Conservation (phyloP, 306 rosid species). For the Sicyos baderoa region DNA sequence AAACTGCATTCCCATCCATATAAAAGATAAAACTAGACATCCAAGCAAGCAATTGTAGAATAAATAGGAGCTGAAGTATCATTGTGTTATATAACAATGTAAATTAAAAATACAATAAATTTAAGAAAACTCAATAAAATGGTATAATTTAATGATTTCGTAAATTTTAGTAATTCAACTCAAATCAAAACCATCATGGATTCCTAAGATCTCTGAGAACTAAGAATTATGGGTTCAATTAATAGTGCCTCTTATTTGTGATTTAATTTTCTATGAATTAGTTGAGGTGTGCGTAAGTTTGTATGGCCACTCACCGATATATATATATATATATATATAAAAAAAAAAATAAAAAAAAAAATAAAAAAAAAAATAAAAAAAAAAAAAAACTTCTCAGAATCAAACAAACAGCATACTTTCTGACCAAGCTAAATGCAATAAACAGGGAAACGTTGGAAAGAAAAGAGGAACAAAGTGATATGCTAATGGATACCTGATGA, state of each 20-base stretch:
- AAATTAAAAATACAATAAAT: background rate
- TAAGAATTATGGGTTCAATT: too few relatives aligned
- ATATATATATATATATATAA: too few relatives aligned
- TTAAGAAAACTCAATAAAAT: background rate
- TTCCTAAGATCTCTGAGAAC: too few relatives aligned
- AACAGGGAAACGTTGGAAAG: background rate
- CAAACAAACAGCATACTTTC: background rate
- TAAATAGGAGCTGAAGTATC: too few relatives aligned
- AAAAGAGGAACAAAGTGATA: background rate
- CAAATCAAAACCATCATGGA: background rate
- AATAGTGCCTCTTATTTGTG: too few relatives aligned
- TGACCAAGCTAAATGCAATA: background rate
- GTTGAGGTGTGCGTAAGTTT: too few relatives aligned
- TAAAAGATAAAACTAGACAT: background rate
- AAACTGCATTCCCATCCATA: background rate
- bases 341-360: too few relatives aligned
- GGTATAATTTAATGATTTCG: background rate
- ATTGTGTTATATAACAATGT: background rate
- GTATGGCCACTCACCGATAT: too few relatives aligned
- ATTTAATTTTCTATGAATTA: too few relatives aligned
- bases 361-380: too few relatives aligned
- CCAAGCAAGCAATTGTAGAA: background rate
- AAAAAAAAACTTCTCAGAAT: too few relatives aligned
- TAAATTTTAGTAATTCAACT: too few relatives aligned
- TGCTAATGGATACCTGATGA: slow-evolving; percentile 50